Percentiles rank a stretch among this genome's conserved stretches.
These are phyloP conservation scores for Priceomyces fermenticarens DNA, from an alignment of 805 yeast genomes.

Conservation along the genomic window DNA sequence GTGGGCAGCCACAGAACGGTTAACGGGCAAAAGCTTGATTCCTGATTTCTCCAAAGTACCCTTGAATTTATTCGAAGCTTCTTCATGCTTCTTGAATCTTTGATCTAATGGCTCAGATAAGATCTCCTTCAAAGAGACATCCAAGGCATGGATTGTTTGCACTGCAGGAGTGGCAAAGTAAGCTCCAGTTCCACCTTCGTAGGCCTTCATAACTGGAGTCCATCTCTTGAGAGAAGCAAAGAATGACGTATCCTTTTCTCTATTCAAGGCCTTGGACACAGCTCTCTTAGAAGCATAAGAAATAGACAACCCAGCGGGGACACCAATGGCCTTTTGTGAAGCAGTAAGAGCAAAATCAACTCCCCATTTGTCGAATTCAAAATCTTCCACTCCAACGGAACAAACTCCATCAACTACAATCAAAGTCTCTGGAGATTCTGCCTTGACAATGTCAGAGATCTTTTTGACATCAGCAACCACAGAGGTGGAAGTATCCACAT, in stretches of 20 bases:
- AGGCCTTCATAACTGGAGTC: conserved; percentile 84
- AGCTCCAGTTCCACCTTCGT: conserved; percentile 74
- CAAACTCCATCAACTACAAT: conserved; percentile 93
- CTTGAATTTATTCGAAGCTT: conserved; percentile 67
- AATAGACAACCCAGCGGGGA: conserved; percentile 87
- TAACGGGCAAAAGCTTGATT: conserved; percentile 63
- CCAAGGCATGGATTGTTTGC: conserved; percentile 78
- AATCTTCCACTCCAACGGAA: conserved; percentile 84
- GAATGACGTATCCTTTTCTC: conserved; percentile 49
- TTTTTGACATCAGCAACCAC: conserved; percentile 71
- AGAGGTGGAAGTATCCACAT: conserved; percentile 97
- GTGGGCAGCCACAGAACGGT: conserved; percentile 66
- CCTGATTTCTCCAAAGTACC: conserved; percentile 54
- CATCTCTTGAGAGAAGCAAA: conserved; percentile 78
- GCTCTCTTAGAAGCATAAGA: conserved; percentile 77
- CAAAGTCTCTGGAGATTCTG: conserved; percentile 73
- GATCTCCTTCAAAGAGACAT: conserved; percentile 72
- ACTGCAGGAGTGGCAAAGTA: conserved; percentile 98
- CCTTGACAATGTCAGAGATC: conserved; percentile 59
- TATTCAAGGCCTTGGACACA: conserved; percentile 51
- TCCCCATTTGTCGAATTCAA: conserved; percentile 87
- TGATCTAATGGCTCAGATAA: conserved; percentile 51
- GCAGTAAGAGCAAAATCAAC: conserved; percentile 87
- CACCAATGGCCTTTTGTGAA: conserved; percentile 93
- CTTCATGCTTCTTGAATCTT: conserved; percentile 62